Evolutionary conservation across 768 basidiomycete species (phyloP).

Genomic region (Mycena indigotica): DNA sequence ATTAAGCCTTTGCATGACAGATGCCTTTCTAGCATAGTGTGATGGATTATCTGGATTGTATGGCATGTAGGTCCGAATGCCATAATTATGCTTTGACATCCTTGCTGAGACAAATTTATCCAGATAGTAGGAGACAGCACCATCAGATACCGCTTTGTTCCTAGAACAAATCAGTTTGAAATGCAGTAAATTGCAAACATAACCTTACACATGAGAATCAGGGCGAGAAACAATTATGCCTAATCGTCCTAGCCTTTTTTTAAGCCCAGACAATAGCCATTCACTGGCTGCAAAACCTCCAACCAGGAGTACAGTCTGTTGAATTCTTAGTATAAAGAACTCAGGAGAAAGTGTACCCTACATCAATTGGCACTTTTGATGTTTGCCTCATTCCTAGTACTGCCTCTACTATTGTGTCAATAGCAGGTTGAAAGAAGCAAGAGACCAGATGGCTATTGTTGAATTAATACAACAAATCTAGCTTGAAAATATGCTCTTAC

Average conservation of each 20-base stretch:
- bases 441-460: no score
- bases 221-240: slow-evolving; percentile 51
- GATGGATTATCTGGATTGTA: slow-evolving; percentile 18
- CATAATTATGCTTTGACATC: slow-evolving; percentile 16
- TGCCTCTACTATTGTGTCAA: slow-evolving; percentile 37
- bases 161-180: background rate
- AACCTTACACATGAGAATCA: slow-evolving; percentile 55
- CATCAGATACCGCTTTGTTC: slow-evolving; percentile 19
- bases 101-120: slow-evolving; percentile 13
- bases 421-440: slow-evolving; percentile 42
- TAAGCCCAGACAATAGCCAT: slow-evolving; percentile 51
- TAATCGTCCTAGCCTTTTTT: slow-evolving; percentile 36
- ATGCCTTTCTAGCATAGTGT: slow-evolving; percentile 11
- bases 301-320: slow-evolving; percentile 50
- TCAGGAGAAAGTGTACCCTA: slow-evolving; percentile 7
- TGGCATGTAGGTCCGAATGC: background rate
- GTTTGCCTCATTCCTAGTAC: slow-evolving; percentile 29
- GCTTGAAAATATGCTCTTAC: no score
- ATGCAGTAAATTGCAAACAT: background rate
- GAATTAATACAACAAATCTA: no score
- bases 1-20: background rate
- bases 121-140: slow-evolving; percentile 16
- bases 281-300: slow-evolving; percentile 63
- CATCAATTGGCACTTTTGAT: slow-evolving; percentile 36
- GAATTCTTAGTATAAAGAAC: background rate